Percentiles rank a stretch among this genome's conserved stretches.
Evolutionary conservation across 1,284 basidiomycete species (phyloP).

Genomic region (Cryptococcus sp.): DNA sequence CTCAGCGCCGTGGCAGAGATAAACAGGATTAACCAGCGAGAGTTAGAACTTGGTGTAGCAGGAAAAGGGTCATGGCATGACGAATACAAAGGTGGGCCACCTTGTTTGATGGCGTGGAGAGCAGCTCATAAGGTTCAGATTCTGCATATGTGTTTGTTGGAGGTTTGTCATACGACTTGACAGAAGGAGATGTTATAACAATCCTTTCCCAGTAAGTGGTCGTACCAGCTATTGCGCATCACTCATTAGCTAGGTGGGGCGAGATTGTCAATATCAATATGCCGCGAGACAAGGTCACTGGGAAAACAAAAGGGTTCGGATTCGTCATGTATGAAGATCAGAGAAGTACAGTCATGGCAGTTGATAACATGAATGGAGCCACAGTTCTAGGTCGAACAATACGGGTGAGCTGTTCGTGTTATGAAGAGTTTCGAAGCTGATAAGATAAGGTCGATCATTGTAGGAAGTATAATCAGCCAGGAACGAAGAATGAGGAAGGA

Average conservation of each 20-base stretch:
- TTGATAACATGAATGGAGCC: slow-evolving; percentile 97
- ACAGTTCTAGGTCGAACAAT: slow-evolving; percentile 79
- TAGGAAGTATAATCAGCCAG: slow-evolving; percentile 84
- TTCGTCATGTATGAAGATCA: slow-evolving; percentile 99
- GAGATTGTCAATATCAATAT: slow-evolving; percentile 93
- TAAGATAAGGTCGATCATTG: slow-evolving; percentile 72
- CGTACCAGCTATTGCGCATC: background rate
- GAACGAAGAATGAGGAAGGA: slow-evolving; percentile 73
- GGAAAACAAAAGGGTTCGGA: slow-evolving; percentile 84
- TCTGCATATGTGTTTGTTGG: slow-evolving; percentile 94
- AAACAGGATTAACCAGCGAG: slow-evolving; percentile 83
- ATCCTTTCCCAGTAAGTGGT: slow-evolving; percentile 79
- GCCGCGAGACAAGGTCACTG: slow-evolving; percentile 84
- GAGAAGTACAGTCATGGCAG: slow-evolving; percentile 88
- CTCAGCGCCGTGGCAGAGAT: slow-evolving; percentile 86
- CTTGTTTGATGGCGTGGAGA: background rate
- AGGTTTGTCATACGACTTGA: slow-evolving; percentile 76
- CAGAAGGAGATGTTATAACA: slow-evolving; percentile 95
- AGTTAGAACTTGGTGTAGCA: slow-evolving; percentile 73
- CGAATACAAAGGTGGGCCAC: slow-evolving; percentile 71
- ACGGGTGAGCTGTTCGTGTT: slow-evolving; percentile 52
- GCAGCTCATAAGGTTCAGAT: slow-evolving; percentile 52
- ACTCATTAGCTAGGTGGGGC: slow-evolving; percentile 63
- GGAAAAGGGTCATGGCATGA: slow-evolving; percentile 83
- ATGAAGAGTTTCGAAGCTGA: background rate